phyloP scores from a whole-genome alignment of 176 grass and related monocot genomes.

The Cocos nucifera region DNA sequence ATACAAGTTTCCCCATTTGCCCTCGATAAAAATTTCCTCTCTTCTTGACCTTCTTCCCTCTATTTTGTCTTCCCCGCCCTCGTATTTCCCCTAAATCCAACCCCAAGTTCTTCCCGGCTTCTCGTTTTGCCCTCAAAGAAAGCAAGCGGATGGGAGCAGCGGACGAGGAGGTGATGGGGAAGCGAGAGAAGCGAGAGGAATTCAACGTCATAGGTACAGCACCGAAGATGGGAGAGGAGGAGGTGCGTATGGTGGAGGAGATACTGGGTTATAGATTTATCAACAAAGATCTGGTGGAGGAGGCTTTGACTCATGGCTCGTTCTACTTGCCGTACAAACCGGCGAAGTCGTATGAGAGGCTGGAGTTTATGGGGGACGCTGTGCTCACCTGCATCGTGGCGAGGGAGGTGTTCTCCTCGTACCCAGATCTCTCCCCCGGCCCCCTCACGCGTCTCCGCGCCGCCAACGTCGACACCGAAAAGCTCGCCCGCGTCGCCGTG shows the following conservation, averaged over 20 bases:
- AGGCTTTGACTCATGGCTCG: conserved; percentile 59
- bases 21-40: too few species aligned
- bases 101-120: too few species aligned
- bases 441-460: conserved; percentile 55
- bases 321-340: conserved; percentile 32
- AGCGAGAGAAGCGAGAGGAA: too few species aligned
- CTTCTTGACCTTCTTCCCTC: too few species aligned
- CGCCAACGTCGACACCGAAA: conserved; percentile 83
- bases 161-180: too few species aligned
- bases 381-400: conserved; percentile 47
- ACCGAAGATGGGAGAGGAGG: conserved; percentile 5
- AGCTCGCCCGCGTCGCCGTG: conserved; percentile 61
- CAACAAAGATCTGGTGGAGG: conserved; percentile 34
- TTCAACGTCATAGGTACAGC: background rate
- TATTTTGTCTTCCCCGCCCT: too few species aligned
- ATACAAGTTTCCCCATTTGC: too few species aligned
- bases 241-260: conserved; percentile 37
- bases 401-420: conserved; percentile 36
- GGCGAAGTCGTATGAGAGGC: conserved; percentile 46
- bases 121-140: too few species aligned
- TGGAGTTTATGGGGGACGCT: conserved; percentile 73
- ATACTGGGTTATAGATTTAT: conserved; percentile 46
- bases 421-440: conserved; percentile 41
- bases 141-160: too few species aligned
- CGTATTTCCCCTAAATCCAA: too few species aligned